phyloP scores from a whole-genome alignment of 2,329 filamentous ascomycete genomes.

The Penicillium sp. region DNA sequence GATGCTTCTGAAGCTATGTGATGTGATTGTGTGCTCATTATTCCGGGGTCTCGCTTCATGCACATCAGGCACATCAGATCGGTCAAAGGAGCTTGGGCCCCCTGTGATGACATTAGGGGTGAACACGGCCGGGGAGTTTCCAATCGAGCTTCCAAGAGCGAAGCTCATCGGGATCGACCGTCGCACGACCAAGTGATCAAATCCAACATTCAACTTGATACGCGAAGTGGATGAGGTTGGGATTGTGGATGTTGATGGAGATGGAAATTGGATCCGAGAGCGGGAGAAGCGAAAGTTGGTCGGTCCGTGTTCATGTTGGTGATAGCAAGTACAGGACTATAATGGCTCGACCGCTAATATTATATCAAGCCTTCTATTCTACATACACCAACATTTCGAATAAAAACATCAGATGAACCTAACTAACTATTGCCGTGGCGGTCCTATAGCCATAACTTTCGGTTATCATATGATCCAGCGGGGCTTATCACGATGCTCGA shows the following conservation, averaged over 20 bases:
- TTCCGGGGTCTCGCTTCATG: constrained; percentile 9
- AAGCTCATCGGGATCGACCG: constrained; percentile 1
- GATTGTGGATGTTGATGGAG: too few species aligned
- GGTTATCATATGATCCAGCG: constrained; percentile 14
- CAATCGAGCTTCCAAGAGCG: constrained; percentile 12
- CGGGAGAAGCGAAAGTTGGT: too few species aligned
- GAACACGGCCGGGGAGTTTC: constrained; percentile 7
- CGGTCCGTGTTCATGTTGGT: too few species aligned
- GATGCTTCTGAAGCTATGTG: constrained; percentile 6
- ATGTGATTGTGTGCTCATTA: constrained; percentile 19
- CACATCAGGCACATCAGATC: constrained; percentile 13
- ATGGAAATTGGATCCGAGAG: not conserved
- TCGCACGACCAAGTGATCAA: constrained; percentile 7
- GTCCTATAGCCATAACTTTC: constrained; percentile 6
- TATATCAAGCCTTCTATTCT: not conserved
- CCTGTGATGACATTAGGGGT: constrained; percentile 8
- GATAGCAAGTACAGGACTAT: too few species aligned
- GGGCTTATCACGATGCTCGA: constrained; percentile 3
- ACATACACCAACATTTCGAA: not conserved
- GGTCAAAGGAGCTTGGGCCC: constrained; percentile 13
- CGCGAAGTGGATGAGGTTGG: not conserved
- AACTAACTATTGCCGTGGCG: not conserved
- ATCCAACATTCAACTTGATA: not conserved
- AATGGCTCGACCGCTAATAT: too few species aligned
- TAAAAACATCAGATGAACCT: not conserved